Evolutionary conservation across 192 early-diverging fungal species (phyloP), one percentile per base, ranked within the genome.

Genomic region (Helicostylum pulchrum): DNA sequence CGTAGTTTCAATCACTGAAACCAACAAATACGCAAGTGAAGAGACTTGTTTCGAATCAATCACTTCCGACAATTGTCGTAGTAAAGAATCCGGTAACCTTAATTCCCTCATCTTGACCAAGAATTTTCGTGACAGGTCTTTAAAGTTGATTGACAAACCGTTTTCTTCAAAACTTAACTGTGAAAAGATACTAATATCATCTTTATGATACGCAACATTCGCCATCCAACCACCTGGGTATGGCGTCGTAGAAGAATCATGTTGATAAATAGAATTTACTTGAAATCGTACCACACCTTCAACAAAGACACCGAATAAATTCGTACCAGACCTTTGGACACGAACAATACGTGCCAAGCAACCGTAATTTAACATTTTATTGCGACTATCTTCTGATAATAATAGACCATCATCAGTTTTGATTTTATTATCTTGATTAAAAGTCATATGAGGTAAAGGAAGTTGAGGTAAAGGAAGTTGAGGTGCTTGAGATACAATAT

Each of bases 1-100:
- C 4, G 81, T 80, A 3, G 85, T 73, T 55, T 93, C 89, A 47
- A 93, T 87, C 56, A 89, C 84, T 31, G 78, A 84, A 31, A 86
- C 82, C 23, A 93, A 73, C 10, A 91, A 61, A 68, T 93, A 87
- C 0, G 87, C 85, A 11, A 93, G 68, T 30, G 83, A 74, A 2
- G 80, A 80, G 5, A 85, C 74, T 23, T 80, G 62, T 0, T 79
- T 74, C 4, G 74, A 73, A 30, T 90, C 78, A 7, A 91, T 79
- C 51, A 90, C 83, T 52, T 86, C 81, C n/a, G 77, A 67, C 6
- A 93, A 73, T 50, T 91, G 87, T 0, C 72, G 73, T 12, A 88
- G 54, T 0, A 89, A 75, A 6, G 84, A 73, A 0, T 83, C 73
- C 2, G 91, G 91, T 14, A 93, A 66, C 53, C 88, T 82, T 14